These are phyloP conservation scores for Clohesyomyces aquaticus DNA, from an alignment of 495 filamentous ascomycete species.

Conservation along the genomic window DNA sequence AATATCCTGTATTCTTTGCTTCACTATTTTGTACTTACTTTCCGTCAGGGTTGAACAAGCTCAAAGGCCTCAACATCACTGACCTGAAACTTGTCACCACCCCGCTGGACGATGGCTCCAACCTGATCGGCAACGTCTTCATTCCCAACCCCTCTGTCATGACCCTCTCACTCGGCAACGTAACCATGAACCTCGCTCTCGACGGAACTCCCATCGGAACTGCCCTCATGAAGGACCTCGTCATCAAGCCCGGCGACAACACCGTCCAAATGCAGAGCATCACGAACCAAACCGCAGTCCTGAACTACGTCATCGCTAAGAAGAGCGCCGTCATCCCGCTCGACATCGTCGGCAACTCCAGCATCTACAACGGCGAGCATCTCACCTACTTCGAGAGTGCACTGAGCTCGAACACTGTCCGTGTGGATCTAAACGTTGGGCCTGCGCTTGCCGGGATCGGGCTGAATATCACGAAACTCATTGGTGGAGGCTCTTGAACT, in stretches of 20 bases:
- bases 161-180: constrained; percentile 67
- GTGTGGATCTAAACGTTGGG: constrained; percentile 51
- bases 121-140: constrained; percentile 64
- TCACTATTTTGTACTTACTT: constrained; percentile 2
- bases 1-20: not conserved
- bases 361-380: constrained; percentile 60
- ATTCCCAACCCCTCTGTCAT: constrained; percentile 75
- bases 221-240: constrained; percentile 60
- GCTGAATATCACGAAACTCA: constrained; percentile 2
- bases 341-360: constrained; percentile 60
- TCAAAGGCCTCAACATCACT: constrained; percentile 63
- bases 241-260: constrained; percentile 65
- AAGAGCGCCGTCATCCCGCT: constrained; percentile 65
- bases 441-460: constrained; percentile 42
- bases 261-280: constrained; percentile 57
- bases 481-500: not conserved
- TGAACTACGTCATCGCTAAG: constrained; percentile 47
- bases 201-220: constrained; percentile 57
- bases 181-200: constrained; percentile 63
- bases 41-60: constrained; percentile 59
- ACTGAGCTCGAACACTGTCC: constrained; percentile 49
- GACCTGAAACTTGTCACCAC: constrained; percentile 54
- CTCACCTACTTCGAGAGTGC: constrained; percentile 65
- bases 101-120: constrained; percentile 52
- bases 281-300: constrained; percentile 56